Evolutionary conservation across 1,284 basidiomycete species (phyloP).

Genomic region (Pulveroboletus sp.): DNA sequence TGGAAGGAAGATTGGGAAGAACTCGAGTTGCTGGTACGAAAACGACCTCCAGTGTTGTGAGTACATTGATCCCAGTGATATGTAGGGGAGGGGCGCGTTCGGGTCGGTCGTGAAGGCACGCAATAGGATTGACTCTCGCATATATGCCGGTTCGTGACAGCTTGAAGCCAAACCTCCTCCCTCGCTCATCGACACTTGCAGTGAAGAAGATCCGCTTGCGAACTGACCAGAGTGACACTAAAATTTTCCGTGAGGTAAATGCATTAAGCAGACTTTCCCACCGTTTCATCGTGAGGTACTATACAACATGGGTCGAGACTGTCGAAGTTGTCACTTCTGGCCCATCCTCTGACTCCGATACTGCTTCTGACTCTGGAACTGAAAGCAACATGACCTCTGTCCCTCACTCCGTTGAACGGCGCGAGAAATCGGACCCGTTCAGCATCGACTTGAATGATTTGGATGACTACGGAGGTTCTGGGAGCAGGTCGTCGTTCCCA

Average conservation of each 20-base stretch:
- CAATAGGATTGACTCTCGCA: constrained; percentile 76
- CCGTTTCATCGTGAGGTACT: constrained; percentile 90
- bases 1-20: constrained; percentile 89
- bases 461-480: constrained; percentile 49
- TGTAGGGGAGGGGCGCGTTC: constrained; percentile 87
- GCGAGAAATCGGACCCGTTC: constrained; percentile 48
- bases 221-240: constrained; percentile 77
- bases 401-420: constrained; percentile 39
- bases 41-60: not conserved
- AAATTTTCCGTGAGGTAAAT: constrained; percentile 91
- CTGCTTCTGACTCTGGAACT: constrained; percentile 43
- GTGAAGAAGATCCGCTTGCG: constrained; percentile 90
- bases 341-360: constrained; percentile 47
- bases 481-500: constrained; percentile 66
- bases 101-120: constrained; percentile 93
- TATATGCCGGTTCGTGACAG: constrained; percentile 62
- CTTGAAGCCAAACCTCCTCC: not conserved
- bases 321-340: constrained; percentile 51
- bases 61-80: not conserved
- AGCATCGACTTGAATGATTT: constrained; percentile 64
- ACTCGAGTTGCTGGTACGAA: constrained; percentile 66
- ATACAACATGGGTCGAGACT: constrained; percentile 80
- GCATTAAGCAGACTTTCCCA: constrained; percentile 86
- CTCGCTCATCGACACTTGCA: constrained; percentile 25
- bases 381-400: constrained; percentile 56